These are phyloP conservation scores for Teratosphaeria epicoccoides DNA, from an alignment of 2,329 filamentous ascomycete genomes.

Conservation along the genomic window DNA sequence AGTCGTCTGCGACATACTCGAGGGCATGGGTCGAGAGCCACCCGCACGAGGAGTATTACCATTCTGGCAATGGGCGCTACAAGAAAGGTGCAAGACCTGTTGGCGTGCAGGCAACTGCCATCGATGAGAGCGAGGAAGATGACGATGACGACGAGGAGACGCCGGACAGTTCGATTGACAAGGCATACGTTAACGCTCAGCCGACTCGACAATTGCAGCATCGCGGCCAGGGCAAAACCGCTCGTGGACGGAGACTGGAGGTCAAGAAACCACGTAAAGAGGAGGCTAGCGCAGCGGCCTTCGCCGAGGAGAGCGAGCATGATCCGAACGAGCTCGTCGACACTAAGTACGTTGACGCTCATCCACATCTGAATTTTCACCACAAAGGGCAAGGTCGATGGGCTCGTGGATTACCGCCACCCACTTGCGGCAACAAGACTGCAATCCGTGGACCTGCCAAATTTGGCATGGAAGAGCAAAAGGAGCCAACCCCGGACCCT, in stretches of 20 bases:
- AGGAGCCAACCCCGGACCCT: constrained; percentile 7
- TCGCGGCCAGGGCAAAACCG: constrained; percentile 21
- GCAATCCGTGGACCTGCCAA: constrained; percentile 20
- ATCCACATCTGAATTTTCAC: constrained; percentile 19
- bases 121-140: constrained; percentile 2
- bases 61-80: constrained; percentile 20
- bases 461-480: constrained; percentile 6
- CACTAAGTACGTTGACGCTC: constrained; percentile 16
- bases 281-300: not conserved
- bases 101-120: constrained; percentile 4
- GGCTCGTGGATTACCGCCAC: constrained; percentile 20
- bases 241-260: constrained; percentile 10
- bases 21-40: constrained; percentile 17
- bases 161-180: constrained; percentile 9
- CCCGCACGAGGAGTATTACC: constrained; percentile 20
- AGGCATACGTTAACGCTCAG: constrained; percentile 15
- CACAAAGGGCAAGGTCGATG: constrained; percentile 23
- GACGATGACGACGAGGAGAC: constrained; percentile 4
- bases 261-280: constrained; percentile 4
- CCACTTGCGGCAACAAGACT: constrained; percentile 16
- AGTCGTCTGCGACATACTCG: constrained; percentile 13
- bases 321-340: constrained; percentile 10
- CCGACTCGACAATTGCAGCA: constrained; percentile 18
- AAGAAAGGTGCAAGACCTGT: constrained; percentile 16
- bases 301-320: not conserved